Percentiles rank a stretch among this genome's conserved stretches.
phyloP scores from a whole-genome alignment of 176 grass and related monocot genomes.

The Phoenix dactylifera region DNA sequence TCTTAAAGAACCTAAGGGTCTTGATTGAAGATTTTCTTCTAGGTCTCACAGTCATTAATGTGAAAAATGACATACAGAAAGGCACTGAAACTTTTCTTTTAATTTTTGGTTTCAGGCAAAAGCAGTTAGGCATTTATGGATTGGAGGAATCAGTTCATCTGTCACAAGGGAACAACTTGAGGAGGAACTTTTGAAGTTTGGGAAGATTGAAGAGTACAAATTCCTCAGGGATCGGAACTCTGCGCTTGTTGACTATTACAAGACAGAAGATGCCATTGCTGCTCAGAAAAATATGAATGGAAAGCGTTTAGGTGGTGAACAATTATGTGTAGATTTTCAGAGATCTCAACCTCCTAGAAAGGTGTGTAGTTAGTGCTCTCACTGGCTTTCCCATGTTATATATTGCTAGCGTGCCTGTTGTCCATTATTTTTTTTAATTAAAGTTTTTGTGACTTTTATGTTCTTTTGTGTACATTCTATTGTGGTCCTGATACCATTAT shows the following conservation, averaged over 20 bases:
- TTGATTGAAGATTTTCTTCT: too few species aligned
- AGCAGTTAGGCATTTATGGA: slow-evolving; percentile 77
- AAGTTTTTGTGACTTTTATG: not conserved
- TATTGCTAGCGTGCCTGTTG: not conserved
- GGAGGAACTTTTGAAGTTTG: slow-evolving; percentile 68
- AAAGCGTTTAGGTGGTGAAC: slow-evolving; percentile 47
- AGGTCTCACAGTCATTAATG: too few species aligned
- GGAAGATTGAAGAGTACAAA: slow-evolving; percentile 52
- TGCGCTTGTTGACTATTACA: slow-evolving; percentile 61
- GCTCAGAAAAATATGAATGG: slow-evolving; percentile 79
- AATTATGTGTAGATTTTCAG: slow-evolving; percentile 94
- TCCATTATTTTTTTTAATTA: not conserved
- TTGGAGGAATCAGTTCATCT: slow-evolving; percentile 61
- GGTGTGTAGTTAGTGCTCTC: slow-evolving; percentile 29
- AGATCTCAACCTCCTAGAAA: slow-evolving; percentile 46
- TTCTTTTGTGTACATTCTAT: not conserved
- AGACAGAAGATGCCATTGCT: slow-evolving; percentile 80
- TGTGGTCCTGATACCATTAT: slow-evolving; percentile 4
- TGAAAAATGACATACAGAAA: too few species aligned
- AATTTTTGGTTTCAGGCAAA: slow-evolving; percentile 40
- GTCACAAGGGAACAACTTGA: slow-evolving; percentile 62
- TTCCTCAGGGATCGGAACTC: slow-evolving; percentile 62
- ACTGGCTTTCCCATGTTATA: not conserved
- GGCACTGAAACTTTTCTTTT: not conserved
- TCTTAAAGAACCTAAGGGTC: too few species aligned